Evolutionary conservation across 2,329 filamentous ascomycete species (phyloP), one percentile per base, ranked within the genome.

Genomic region (Arthrobotrys sinensis): DNA sequence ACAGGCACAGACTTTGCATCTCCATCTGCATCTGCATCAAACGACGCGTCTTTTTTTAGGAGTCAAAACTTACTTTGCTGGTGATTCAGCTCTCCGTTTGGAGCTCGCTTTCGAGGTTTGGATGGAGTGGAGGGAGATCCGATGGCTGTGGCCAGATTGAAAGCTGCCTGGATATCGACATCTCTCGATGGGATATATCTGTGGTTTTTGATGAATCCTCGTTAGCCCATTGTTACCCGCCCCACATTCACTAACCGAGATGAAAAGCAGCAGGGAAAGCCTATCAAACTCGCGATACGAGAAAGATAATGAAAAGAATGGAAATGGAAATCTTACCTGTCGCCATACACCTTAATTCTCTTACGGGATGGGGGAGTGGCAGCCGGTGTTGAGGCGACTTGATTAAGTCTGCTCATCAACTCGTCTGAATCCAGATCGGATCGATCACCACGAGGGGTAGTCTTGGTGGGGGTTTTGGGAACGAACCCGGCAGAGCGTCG

Each of bases 171-270:
- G 24, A 98, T 87, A 84, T 99, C 96, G 84, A 97, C 94, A 80
- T 94, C 91, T 48, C 96, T 90, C 82, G 96, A 96, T 32, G 96
- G 96, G 81, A 99, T 98, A 84, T 99, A 99, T 82, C 96, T 97
- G 83, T 73, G 63, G 34, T n/a, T 53, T 63, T 45, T 21, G 12
- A 14, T 14, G 14, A 52, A 36, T 53, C 55, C 55, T 28, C 19
- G 21, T 77, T 67, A 66, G 65, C 57, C 50, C 4, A 16, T 32
- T 55, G 34, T 6, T 7, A 6, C 3, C 12, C 57, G 14, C 53
- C 53, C 53, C 53, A 43, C 36, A 60, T 60, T 60, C 11, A 60
- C 55, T 60, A 60, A 60, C 55, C 36, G 55, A 60, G n/a, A 45
- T 16, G 36, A 43, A 34, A 12, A 53, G 14, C 7, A 60, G 36